Base-by-base conservation (phyloP, 1,139 yeast genomes). In the Candida sp. region DNA sequence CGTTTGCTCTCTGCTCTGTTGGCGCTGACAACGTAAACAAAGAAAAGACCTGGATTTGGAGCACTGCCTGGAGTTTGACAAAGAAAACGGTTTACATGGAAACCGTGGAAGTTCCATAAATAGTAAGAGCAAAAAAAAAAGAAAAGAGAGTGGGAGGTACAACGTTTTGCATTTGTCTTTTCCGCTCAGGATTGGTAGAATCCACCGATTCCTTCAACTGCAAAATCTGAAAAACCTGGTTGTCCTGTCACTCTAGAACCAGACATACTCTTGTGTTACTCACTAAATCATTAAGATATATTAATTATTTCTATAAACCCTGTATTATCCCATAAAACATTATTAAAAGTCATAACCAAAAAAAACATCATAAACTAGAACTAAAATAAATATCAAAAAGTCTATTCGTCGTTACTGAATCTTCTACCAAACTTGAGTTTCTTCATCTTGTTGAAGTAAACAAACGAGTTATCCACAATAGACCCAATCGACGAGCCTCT, bases 391-490 rank as follows among this genome's bases (percentile, higher is more conserved):
- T 42, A 4, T 23, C 22, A 7, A 17, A 9, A 42, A 9, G 4
- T 31, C 37, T 33, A 43, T 39, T 44, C 33, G 32, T 52, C 54
- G 25, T 52, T 49, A 37, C 51, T 52, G 32, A 38, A 45, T 44
- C 52, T 50, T 48, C 53, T 49, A 42, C 42, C 42, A 37, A 54
- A 49, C 32, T 49, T 54, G n/a, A 54, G 46, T 35, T 49, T 49
- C 30, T 52, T 54, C 54, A 54, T 50, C 41, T 54, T 51, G 31
- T 44, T 53, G 11, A 53, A 44, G 41, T 53, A 53, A 35, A 32
- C 32, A 42, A 51, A 28, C n/a, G 53, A 48, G 26, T 42, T 46
- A 39, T 54, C 57, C 43, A 54, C 45, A 31, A 54, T 48, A 12
- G 53, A 47, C 17, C 51, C 44, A 40, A 47, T 52, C 8, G 52